Conservation (phyloP, 2,329 filamentous ascomycete species). For the Colletotrichum spaethianum region DNA sequence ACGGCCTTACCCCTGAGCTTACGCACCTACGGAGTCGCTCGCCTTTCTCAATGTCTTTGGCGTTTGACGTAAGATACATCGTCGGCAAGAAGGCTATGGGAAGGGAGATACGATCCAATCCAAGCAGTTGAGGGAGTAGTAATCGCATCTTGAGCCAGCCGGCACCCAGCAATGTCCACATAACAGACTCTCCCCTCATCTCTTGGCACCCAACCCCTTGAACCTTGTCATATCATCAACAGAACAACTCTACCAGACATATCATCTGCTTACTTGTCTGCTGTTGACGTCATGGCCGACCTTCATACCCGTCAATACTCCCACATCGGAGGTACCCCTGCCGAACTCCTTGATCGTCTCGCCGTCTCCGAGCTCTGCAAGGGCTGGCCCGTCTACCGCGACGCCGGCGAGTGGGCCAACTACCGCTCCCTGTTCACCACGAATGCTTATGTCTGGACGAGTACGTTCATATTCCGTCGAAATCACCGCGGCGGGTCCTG, state of each 20-base stretch:
- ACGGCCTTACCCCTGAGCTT: no score
- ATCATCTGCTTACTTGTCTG: no score
- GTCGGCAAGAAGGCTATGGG: neutral
- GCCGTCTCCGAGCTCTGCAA: conserved; percentile 66
- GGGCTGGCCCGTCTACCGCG: conserved; percentile 68
- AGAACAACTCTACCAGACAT: neutral
- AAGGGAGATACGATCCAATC: neutral
- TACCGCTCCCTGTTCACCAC: conserved; percentile 63
- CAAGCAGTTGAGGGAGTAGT: neutral
- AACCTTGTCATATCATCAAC: neutral
- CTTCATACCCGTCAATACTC: conserved; percentile 49
- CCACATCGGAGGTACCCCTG: conserved; percentile 60
- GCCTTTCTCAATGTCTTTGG: no score
- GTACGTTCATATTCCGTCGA: conserved; percentile 50
- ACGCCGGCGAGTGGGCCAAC: conserved; percentile 68
- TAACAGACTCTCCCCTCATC: neutral
- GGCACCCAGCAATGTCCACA: neutral
- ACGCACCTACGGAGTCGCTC: neutral
- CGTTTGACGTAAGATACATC: no score
- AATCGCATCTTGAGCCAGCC: neutral
- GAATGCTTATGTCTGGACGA: conserved; percentile 65
- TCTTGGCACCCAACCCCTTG: neutral
- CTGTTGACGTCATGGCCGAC: conserved; percentile 21
- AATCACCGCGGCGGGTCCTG: neutral
- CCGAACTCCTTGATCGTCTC: conserved; percentile 60